Evolutionary conservation across 495 filamentous ascomycete species (phyloP).

Genomic region (Apiosordaria backusii): DNA sequence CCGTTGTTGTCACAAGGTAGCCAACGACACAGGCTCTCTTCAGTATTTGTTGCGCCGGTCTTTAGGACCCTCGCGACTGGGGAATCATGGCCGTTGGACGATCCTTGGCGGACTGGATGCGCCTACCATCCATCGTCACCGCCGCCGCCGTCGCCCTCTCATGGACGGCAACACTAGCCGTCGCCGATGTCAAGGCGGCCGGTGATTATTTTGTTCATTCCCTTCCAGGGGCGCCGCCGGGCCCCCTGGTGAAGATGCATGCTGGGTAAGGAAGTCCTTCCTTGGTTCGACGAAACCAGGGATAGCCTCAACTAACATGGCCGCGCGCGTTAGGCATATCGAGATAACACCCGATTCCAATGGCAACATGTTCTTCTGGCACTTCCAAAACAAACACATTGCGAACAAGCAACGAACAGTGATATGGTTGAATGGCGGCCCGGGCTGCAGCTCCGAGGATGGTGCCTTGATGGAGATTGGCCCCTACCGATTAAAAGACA

Average conservation of each 20-base stretch:
- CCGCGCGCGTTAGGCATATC: constrained; percentile 66
- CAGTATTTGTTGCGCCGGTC: not conserved
- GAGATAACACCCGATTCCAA: constrained; percentile 79
- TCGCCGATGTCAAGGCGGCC: constrained; percentile 47
- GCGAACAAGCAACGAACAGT: constrained; percentile 89
- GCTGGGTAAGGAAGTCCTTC: constrained; percentile 66
- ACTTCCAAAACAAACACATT: constrained; percentile 91
- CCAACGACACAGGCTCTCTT: constrained; percentile 6
- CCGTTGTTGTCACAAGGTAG: constrained; percentile 19
- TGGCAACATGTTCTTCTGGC: constrained; percentile 98
- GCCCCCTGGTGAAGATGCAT: constrained; percentile 89
- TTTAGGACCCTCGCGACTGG: constrained; percentile 3
- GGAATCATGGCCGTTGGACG: constrained; percentile 27
- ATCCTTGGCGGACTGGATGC: constrained; percentile 33
- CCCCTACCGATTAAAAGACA: constrained; percentile 79
- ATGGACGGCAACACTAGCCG: constrained; percentile 30
- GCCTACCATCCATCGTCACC: constrained; percentile 31
- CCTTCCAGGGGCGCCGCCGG: constrained; percentile 80
- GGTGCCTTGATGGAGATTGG: constrained; percentile 97
- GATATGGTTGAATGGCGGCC: constrained; percentile 95
- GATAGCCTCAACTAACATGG: constrained; percentile 16
- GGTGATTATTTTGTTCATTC: constrained; percentile 86
- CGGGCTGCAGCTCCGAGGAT: constrained; percentile 95
- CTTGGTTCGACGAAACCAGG: not conserved
- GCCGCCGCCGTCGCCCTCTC: constrained; percentile 36